Evolutionary conservation across 129 eudicot species (phyloP), one percentile per base, ranked within the genome.

Genomic region (Flaveria trinervia): DNA sequence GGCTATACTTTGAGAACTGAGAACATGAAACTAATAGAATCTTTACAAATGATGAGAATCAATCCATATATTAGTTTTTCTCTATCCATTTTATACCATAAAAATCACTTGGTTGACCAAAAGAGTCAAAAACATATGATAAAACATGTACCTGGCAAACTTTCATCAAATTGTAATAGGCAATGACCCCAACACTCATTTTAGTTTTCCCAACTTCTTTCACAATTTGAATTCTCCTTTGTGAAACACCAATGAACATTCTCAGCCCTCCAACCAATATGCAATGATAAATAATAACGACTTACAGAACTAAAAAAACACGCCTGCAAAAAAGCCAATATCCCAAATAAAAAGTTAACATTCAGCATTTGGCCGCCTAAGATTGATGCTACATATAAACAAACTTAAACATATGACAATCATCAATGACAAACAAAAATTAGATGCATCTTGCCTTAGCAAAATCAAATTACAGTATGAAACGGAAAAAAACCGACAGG

Each of bases 101-200:
- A 0, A 20, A 20, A 20, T 20, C 22, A 20, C 22, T 20, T 20
- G 22, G 22, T 49, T 28, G 62, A 71, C 75, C 64, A 71, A 71
- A 71, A 70, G 22, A 70, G 62, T 49, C 46, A 49, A 70, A 54
- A 71, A 10, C 28, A n/a, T 71, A 13, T 12, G n/a, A 26, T 28
- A 62, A 3, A 25, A 72, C 12, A 28, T 30, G 54, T 76, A 92
- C 96, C 96, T 92, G 97, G 66, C 96, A 82, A 82, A 92, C 90
- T 92, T 87, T 85, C 92, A 92, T 92, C 81, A 86, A 85, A 85
- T 87, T 87, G 80, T 89, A 89, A 83, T 85, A 85, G 72, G 91
- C 89, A 85, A 89, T 83, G 11, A 83, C 73, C 79, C 92, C 92
- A 80, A 89, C 85, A 77, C 86, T 87, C 96, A 89, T 92, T 74